These are phyloP conservation scores for Amanita rubescens DNA, from an alignment of 768 basidiomycete genomes.

Conservation along the genomic window DNA sequence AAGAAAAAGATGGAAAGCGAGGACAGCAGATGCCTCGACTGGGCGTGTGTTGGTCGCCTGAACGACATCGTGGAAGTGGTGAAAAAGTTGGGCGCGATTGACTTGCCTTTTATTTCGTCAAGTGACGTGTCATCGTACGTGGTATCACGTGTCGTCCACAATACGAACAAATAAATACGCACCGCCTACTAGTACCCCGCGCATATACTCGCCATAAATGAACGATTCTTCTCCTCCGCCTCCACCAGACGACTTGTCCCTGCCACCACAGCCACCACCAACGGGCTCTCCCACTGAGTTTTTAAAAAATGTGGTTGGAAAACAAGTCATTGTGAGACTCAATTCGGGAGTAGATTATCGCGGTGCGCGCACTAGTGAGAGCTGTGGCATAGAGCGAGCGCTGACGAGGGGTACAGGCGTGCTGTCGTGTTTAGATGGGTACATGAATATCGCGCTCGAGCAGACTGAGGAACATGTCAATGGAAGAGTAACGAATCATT, in stretches of 20 bases:
- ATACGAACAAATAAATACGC: neutral
- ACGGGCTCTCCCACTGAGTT: slow-evolving; percentile 90
- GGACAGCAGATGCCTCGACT: slow-evolving; percentile 17
- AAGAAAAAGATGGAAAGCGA: slow-evolving; percentile 43
- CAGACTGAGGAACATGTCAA: slow-evolving; percentile 95
- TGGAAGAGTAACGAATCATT: slow-evolving; percentile 78
- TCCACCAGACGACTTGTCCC: slow-evolving; percentile 23
- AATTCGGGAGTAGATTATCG: slow-evolving; percentile 91
- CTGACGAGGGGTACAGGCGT: slow-evolving; percentile 46
- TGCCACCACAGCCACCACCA: slow-evolving; percentile 35
- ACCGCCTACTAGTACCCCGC: neutral
- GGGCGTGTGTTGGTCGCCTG: slow-evolving; percentile 6
- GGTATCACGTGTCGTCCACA: slow-evolving; percentile 3
- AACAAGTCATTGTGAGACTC: slow-evolving; percentile 85
- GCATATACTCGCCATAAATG: neutral
- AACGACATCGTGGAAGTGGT: slow-evolving; percentile 5
- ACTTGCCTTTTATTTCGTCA: slow-evolving; percentile 2
- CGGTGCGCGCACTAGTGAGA: slow-evolving; percentile 41
- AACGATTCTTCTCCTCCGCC: slow-evolving; percentile 3
- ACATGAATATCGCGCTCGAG: slow-evolving; percentile 98
- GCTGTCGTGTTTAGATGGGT: slow-evolving; percentile 92
- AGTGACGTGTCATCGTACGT: slow-evolving; percentile 10
- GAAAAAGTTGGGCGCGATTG: neutral
- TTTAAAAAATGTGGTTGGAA: slow-evolving; percentile 94
- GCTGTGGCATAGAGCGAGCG: neutral